A percentile compares a stretch with the other conserved stretches of the same genome.
Evolutionary conservation across 139 green algal genomes (phyloP).

Genomic region (Picochlorum sp.): DNA sequence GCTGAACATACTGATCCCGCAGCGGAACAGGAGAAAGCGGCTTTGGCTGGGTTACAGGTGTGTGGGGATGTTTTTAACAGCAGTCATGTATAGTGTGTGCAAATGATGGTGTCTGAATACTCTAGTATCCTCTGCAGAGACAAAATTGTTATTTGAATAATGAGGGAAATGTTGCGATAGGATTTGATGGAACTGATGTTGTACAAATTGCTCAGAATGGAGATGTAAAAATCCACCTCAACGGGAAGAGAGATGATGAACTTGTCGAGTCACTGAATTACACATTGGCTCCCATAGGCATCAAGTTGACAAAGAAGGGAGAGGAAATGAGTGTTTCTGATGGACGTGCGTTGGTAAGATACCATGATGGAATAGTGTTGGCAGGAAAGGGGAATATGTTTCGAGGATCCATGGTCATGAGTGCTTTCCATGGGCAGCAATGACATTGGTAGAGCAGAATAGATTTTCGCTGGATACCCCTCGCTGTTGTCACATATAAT

Average conservation of each 20-base stretch:
- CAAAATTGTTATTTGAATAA: not conserved
- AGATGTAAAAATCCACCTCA: constrained; percentile 3
- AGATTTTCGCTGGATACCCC: not conserved
- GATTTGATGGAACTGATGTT: not conserved
- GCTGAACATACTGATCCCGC: too few species aligned
- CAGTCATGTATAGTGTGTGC: not conserved
- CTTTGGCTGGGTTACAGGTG: too few species aligned
- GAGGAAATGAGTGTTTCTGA: constrained; percentile 8
- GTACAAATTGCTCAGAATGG: constrained; percentile 3
- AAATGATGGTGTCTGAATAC: not conserved
- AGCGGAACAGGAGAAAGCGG: too few species aligned
- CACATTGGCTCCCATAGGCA: not conserved
- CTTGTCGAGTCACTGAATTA: constrained; percentile 6
- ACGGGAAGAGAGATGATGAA: not conserved
- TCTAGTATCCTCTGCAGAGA: not conserved
- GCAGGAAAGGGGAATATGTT: constrained; percentile 5
- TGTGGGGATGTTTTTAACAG: too few species aligned
- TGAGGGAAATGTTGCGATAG: constrained; percentile 1
- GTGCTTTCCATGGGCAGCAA: not conserved
- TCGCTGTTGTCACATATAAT: too few species aligned
- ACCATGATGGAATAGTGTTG: constrained; percentile 7
- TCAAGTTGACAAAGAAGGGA: not conserved
- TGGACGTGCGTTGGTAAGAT: constrained; percentile 5
- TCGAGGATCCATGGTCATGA: constrained; percentile 3
- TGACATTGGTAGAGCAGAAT: not conserved